Base-by-base conservation (phyloP, 2,329 filamentous ascomycete species). In the Endocalyx cinctus region DNA sequence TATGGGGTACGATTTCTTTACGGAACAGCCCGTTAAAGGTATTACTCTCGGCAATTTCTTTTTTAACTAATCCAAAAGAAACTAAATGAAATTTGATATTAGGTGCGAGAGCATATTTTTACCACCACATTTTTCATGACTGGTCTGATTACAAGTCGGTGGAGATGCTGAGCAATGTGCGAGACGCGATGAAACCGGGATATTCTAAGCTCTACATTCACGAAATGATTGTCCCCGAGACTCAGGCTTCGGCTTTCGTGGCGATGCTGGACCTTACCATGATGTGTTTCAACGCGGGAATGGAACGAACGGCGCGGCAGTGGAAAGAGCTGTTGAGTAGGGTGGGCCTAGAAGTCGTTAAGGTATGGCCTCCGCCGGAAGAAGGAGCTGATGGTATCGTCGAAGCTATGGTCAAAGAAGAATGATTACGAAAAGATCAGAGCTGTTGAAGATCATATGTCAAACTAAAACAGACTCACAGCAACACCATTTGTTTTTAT, bases 61-160 rank as follows among this genome's bases (percentile, higher is more conserved):
- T n/a, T n/a, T n/a, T n/a, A n/a, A n/a, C n/a, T n/a, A n/a, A n/a
- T n/a, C n/a, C n/a, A n/a, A n/a, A n/a, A n/a, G n/a, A n/a, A n/a
- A n/a, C n/a, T n/a, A n/a, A n/a, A n/a, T n/a, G n/a, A n/a, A n/a
- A n/a, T n/a, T n/a, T n/a, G 30, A 16, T 7, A 8, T 4, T 31
- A 52, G 58, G 55, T 10, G 59, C 60, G 1, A 48, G 50, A 8
- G 37, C 47, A 4, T 53, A 54, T 28, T 53, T 46, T 22, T 51
- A 45, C 18, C 55, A 57, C 22, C 51, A 56, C 5, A 53, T 63
- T 12, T 34, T 63, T 4, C 60, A 64, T 28, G 57, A 64, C 38
- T 63, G 56, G 50, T 48, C 55, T 6, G 58, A 65, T 17, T 33
- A 47, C 4, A 52, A 56, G 28, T 58, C 51, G 10, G 32, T 50